A percentile compares a stretch with the other conserved stretches of the same genome.
phyloP scores from a whole-genome alignment of 2,329 filamentous ascomycete species.

The Thelonectria blattea region DNA sequence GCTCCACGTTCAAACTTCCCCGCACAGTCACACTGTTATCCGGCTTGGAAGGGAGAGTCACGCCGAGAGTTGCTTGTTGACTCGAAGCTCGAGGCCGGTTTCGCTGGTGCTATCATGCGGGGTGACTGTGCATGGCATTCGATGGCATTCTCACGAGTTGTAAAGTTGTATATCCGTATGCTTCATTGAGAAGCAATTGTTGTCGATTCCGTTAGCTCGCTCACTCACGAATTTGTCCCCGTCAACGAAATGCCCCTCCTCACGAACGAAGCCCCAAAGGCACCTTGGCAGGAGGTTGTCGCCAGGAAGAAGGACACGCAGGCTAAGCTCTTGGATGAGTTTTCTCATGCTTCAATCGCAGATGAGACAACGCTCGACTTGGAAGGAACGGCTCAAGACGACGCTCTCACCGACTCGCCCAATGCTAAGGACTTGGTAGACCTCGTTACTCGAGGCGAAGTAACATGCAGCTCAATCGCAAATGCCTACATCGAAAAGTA shows the following conservation, averaged over 20 bases:
- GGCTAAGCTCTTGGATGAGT: not conserved
- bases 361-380: not conserved
- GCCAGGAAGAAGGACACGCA: constrained; percentile 9
- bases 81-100: not conserved
- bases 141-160: not conserved
- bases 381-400: not conserved
- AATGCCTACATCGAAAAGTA: constrained; percentile 18
- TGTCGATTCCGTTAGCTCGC: too few relatives aligned
- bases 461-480: constrained; percentile 8
- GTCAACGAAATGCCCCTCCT: constrained; percentile 3
- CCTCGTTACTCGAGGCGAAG: not conserved
- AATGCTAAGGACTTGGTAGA: not conserved
- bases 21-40: constrained; percentile 9
- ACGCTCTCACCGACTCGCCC: not conserved
- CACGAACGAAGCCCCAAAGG: constrained; percentile 1
- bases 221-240: too few relatives aligned
- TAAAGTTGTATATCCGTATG: not conserved
- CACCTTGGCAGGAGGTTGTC: constrained; percentile 14
- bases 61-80: not conserved
- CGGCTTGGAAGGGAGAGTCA: not conserved
- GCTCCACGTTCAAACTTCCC: not conserved
- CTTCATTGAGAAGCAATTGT: not conserved
- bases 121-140: not conserved
- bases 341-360: not conserved
- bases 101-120: not conserved